Evolutionary conservation across 2,329 filamentous ascomycete species (phyloP).

Genomic region (Didymella lethalis): DNA sequence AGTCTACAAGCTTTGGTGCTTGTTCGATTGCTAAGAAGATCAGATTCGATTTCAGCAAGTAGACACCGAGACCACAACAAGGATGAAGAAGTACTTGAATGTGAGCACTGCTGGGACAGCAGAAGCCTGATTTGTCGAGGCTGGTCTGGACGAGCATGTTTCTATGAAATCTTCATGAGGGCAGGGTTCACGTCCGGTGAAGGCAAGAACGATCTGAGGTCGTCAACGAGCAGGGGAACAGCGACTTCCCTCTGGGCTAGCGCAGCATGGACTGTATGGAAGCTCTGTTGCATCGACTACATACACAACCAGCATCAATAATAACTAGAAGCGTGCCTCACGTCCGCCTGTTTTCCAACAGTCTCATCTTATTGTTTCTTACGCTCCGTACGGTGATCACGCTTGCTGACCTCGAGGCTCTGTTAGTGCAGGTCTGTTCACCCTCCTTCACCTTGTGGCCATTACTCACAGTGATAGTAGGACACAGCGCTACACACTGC

Average conservation of each 20-base stretch:
- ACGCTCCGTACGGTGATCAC: background rate
- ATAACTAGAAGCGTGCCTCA: background rate
- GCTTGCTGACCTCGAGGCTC: background rate
- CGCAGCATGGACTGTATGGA: background rate
- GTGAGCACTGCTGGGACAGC: constrained; percentile 26
- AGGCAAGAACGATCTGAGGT: background rate
- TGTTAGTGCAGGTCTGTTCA: background rate
- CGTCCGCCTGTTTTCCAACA: background rate
- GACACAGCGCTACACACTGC: constrained; percentile 17
- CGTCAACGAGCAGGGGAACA: background rate
- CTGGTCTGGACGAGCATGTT: background rate
- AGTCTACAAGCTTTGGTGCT: background rate
- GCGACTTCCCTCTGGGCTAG: background rate
- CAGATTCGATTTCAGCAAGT: constrained; percentile 51
- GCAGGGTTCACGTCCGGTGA: background rate
- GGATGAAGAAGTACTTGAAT: constrained; percentile 44
- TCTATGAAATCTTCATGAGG: background rate
- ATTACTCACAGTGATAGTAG: constrained; percentile 18
- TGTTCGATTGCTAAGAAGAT: background rate
- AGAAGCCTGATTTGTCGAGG: constrained; percentile 17
- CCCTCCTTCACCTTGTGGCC: constrained; percentile 3
- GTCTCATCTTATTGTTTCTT: background rate
- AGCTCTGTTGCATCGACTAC: background rate
- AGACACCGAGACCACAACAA: constrained; percentile 44
- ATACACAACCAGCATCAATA: constrained; percentile 11